Evolutionary conservation across 441 rosid species (phyloP).

Genomic region (Pelargonium cotyledonis): DNA sequence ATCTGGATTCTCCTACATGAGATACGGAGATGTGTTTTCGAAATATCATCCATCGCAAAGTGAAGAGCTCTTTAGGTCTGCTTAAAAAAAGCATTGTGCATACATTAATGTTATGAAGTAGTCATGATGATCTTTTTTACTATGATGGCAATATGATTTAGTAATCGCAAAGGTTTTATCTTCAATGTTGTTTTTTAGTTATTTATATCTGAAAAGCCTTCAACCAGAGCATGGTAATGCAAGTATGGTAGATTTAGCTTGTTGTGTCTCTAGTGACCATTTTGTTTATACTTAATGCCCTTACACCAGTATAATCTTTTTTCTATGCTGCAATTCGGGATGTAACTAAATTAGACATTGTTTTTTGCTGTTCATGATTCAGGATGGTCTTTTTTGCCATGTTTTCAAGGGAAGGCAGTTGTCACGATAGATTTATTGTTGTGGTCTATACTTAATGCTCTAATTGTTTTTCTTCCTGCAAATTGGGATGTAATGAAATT

Average conservation of each 20-base stretch:
- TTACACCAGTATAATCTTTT: not conserved
- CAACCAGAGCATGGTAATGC: not conserved
- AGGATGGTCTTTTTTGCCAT: no score
- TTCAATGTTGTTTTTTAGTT: no score
- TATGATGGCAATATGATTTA: not conserved
- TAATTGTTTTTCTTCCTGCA: not conserved
- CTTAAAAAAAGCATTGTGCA: slow-evolving; percentile 6
- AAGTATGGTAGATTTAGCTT: not conserved
- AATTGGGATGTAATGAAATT: not conserved
- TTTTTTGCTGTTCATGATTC: no score
- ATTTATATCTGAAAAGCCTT: not conserved
- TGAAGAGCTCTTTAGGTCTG: slow-evolving; percentile 80
- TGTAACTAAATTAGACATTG: not conserved
- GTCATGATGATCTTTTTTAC: not conserved
- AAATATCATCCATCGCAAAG: slow-evolving; percentile 71
- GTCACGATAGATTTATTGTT: not conserved
- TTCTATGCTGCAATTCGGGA: not conserved
- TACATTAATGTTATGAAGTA: not conserved
- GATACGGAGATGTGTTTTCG: slow-evolving; percentile 94
- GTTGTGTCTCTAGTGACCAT: not conserved
- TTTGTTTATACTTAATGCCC: not conserved
- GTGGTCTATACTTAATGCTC: not conserved
- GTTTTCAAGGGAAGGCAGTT: no score
- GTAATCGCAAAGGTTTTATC: no score
- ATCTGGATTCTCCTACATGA: slow-evolving; percentile 68